A percentile compares a stretch with the other conserved stretches of the same genome.
phyloP scores from a whole-genome alignment of 768 basidiomycete species.

The Pulveroboletus sp. region DNA sequence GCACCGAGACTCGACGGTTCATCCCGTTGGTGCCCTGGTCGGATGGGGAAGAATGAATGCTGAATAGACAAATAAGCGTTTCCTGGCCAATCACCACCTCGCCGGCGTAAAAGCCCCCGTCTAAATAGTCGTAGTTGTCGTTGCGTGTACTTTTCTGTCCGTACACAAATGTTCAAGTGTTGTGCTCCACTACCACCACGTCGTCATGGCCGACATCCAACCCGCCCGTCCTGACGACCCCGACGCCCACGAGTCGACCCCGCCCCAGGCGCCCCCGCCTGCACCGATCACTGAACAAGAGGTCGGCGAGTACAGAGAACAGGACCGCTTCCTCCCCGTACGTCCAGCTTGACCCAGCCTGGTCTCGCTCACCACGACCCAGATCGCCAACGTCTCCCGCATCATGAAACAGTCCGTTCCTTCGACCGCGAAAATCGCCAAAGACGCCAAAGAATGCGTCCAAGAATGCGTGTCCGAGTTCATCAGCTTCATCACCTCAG shows the following conservation, averaged over 20 bases:
- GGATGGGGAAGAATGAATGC: constrained; percentile 27
- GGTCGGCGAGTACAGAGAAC: constrained; percentile 92
- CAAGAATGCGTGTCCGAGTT: constrained; percentile 99
- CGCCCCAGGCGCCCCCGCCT: constrained; percentile 50
- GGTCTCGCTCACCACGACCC: neutral
- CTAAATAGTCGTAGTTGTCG: neutral
- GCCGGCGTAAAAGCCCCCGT: constrained; percentile 11
- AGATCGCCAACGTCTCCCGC: constrained; percentile 98
- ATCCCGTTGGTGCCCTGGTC: constrained; percentile 31
- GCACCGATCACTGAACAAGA: constrained; percentile 87
- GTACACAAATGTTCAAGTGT: neutral
- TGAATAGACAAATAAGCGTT: constrained; percentile 11
- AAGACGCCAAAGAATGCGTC: constrained; percentile 97
- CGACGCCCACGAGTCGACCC: constrained; percentile 25
- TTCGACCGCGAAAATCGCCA: constrained; percentile 89
- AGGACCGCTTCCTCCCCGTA: constrained; percentile 94
- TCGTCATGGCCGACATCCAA: constrained; percentile 31
- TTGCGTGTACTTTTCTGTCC: neutral
- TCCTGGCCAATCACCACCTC: constrained; percentile 14
- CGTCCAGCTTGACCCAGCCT: constrained; percentile 20
- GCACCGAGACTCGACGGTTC: constrained; percentile 26
- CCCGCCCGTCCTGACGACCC: constrained; percentile 37
- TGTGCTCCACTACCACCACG: neutral
- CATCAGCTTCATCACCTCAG: constrained; percentile 96
- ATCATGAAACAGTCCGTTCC: constrained; percentile 96